These are phyloP conservation scores for Endothia cerciana DNA, from an alignment of 2,329 filamentous ascomycete genomes.

Conservation along the genomic window DNA sequence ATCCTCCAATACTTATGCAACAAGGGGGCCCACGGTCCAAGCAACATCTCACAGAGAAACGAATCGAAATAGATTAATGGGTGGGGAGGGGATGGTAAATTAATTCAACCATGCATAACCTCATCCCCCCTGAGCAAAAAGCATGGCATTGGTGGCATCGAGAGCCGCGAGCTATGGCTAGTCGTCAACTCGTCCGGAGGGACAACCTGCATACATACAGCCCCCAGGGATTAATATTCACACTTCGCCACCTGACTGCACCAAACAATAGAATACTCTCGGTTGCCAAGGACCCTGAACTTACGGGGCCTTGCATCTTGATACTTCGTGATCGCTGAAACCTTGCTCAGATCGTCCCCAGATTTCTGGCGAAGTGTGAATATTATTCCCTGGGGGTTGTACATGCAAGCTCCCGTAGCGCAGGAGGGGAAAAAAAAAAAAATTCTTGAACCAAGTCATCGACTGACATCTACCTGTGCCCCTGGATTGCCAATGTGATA, in stretches of 20 bases:
- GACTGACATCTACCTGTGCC: neutral
- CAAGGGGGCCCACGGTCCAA: neutral
- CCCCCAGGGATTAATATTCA: too few relatives aligned
- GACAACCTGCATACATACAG: neutral
- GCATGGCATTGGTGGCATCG: neutral
- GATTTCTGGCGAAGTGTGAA: too few relatives aligned
- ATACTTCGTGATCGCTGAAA: too few relatives aligned
- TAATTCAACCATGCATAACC: neutral
- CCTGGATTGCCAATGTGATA: neutral
- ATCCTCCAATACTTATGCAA: neutral
- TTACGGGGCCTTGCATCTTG: too few relatives aligned
- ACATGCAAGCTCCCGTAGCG: neutral
- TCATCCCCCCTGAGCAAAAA: neutral
- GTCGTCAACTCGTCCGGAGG: too few relatives aligned
- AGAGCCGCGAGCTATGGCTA: neutral
- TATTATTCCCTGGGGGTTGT: too few relatives aligned
- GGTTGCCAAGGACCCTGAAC: too few relatives aligned
- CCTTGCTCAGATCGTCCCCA: too few relatives aligned
- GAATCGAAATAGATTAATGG: neutral
- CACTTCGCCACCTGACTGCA: too few relatives aligned
- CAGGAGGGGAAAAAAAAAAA: neutral
- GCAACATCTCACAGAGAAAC: neutral
- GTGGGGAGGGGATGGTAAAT: too few relatives aligned
- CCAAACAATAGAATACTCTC: too few relatives aligned
- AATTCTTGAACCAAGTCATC: neutral